Base-by-base conservation (phyloP, 192 early-diverging fungal species). In the Backusella parvicylindrica region DNA sequence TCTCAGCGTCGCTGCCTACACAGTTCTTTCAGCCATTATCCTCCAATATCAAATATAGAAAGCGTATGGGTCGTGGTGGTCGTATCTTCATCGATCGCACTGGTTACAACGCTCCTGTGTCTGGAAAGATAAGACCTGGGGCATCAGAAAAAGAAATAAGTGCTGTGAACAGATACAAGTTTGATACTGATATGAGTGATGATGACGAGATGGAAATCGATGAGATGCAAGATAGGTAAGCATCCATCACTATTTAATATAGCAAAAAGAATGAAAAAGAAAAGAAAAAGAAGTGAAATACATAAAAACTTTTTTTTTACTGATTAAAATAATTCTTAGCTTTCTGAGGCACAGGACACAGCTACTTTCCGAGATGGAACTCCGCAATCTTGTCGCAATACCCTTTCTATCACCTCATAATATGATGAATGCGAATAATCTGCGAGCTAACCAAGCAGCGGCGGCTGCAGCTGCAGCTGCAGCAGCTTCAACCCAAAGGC, bases 11-110 rank as follows among this genome's bases (percentile, higher is more conserved):
- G 15, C 64, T 83, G 36, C 71, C 81, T 6, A 75, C 81, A 37
- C 80, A 84, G 53, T 85, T 70, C 70, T 84, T 75, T 60, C 75
- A 76, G 73, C 68, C 67, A 68, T 63, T 66, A 73, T 70, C 64
- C 70, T 40, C 40, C 40, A 82, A 4, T 73, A 66, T 23, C 28
- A 33, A 36, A 9, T 88, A 83, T 66, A 81, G 93, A 69, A 87
- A 83, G 72, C 85, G 94, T 33, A 73, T 93, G 53, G 94, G 94
- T 28, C 87, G 94, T 70, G 92, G 92, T 49, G 94, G 94, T 26
- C 84, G 94, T 38, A 81, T 92, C 13, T 70, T 87, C 37, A 84
- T 94, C 36, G 94, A 95, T 80, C 89, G 94, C 23, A 70, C 41
- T 40, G 77, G 72, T 13, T 66, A 41, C 36, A 36, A 40, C 21